Conservation (phyloP, 2,329 filamentous ascomycete genomes). For the Penicillium paneum region DNA sequence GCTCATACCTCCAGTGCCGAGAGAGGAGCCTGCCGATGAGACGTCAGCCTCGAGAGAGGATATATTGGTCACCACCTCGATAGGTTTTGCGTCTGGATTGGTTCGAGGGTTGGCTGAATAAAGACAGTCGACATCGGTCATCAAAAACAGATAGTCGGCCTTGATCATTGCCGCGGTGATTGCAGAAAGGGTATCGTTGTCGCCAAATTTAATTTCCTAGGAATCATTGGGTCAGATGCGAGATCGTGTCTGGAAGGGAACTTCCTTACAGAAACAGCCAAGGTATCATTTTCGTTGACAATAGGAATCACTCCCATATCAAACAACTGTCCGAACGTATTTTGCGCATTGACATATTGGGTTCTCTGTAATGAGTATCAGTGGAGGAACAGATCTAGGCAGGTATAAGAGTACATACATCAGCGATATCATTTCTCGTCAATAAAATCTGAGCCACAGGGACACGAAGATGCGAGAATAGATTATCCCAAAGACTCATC, state of each 20-base stretch:
- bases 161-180: constrained; percentile 97
- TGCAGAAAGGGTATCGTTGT: constrained; percentile 95
- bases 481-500: constrained; percentile 90
- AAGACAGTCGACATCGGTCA: constrained; percentile 97
- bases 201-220: constrained; percentile 94
- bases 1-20: constrained; percentile 95
- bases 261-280: constrained; percentile 70
- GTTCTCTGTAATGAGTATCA: constrained; percentile 58
- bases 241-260: not conserved
- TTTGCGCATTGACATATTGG: constrained; percentile 94
- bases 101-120: constrained; percentile 93
- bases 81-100: constrained; percentile 79
- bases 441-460: constrained; percentile 92
- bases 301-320: constrained; percentile 97
- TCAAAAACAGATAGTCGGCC: constrained; percentile 92
- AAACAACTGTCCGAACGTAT: constrained; percentile 84
- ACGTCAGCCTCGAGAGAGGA: constrained; percentile 79
- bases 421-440: constrained; percentile 92
- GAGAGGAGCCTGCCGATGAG: constrained; percentile 78
- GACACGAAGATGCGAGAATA: constrained; percentile 83
- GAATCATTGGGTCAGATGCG: not conserved
- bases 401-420: constrained; percentile 54
- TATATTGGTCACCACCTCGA: constrained; percentile 91
- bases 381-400: not conserved
- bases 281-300: constrained; percentile 97